Evolutionary conservation across 257 asterid species (phyloP), one percentile per base, ranked within the genome.

Genomic region (Fraxinus americana): DNA sequence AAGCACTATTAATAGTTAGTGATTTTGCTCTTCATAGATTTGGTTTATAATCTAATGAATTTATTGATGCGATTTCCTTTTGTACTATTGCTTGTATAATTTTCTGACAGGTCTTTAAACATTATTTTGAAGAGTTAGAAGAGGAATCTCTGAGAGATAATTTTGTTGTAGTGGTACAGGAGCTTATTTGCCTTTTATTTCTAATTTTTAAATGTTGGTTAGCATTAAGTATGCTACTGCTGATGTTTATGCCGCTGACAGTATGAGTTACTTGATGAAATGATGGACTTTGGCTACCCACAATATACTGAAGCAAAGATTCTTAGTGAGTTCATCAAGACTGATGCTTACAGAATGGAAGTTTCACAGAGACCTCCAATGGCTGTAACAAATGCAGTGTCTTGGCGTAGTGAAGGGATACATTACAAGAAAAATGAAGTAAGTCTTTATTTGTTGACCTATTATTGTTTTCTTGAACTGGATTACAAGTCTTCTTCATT

Each of bases 391-490:
- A 96, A 96, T 90, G 99, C 99, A 57, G 99, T 96, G 65, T 96
- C 99, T 5, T 96, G 99, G 99, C 97, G 99, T 70, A 96, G 99
- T 57, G 99, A 96, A 90, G 99, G 99, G 81, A 92, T 96, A 84
- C 92, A 81, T 66, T 94, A 96, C 89, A 94, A 91, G 86, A 96
- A 94, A 85, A 94, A 96, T 87, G 99, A 96, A 87, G 99, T 96
- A 76, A 73, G 91, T 76, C 57, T 77, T 76, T 80, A 77, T 67
- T 14, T 17, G 72, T 54, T 34, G 66, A 59, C 78, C 52, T 25
- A 16, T 61, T 72, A 76, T 23, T 70, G 73, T 45, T 2, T 80
- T 70, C 72, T 75, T 70, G 74, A 35, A 67, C 77, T 70, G 69
- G 79, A 54, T 74, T 79, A 43, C 52, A 61, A 78, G 54, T 54